Evolutionary conservation across 306 rosid species (phyloP), one percentile per base, ranked within the genome.

Genomic region (Pterocarpus macrocarpus): DNA sequence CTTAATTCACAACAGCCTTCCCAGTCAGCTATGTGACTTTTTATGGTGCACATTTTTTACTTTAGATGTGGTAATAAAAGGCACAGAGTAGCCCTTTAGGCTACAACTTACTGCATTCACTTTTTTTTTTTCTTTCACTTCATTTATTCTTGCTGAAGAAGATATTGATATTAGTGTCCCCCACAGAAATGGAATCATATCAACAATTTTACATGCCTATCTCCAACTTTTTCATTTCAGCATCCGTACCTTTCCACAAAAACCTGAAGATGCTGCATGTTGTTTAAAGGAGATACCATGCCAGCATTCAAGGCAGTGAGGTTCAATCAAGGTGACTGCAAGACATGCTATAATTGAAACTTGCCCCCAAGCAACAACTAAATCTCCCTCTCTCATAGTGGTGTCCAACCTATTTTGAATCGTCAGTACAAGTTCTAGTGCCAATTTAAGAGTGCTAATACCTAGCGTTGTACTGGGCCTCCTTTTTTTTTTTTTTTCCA

Each of bases 281-380:
- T 86, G 85, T 73, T 72, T 76, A 83, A 86, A 86, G 87, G 83
- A 83, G 85, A 83, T 80, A 86, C 87, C 85, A 65, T 80, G 71
- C 71, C 85, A 80, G 87, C 71, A 83, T 80, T 71, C 34, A 76
- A 59, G 66, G 45, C 64, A 76, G 85, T 76, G 83, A 83, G 87
- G 87, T 83, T 86, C 87, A 80, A 83, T 80, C 87, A 80, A 63
- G 75, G 80, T 74, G 72, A 80, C 84, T 71, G 45, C 81, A 82
- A 75, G 35, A 45, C 63, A 67, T 72, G 7, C 58, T 44, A 76
- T 70, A 13, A 47, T 83, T 75, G 74, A 82, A 79, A 79, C 82
- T 78, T 79, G 78, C 72, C 75, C 79, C 64, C 69, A n/a, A 78
- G 71, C 69, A 78, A 73, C 75, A 59, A 58, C 17, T 67, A 53